Evolutionary conservation across 2,329 filamentous ascomycete genomes (phyloP).

Genomic region (Exophiala mesophila): DNA sequence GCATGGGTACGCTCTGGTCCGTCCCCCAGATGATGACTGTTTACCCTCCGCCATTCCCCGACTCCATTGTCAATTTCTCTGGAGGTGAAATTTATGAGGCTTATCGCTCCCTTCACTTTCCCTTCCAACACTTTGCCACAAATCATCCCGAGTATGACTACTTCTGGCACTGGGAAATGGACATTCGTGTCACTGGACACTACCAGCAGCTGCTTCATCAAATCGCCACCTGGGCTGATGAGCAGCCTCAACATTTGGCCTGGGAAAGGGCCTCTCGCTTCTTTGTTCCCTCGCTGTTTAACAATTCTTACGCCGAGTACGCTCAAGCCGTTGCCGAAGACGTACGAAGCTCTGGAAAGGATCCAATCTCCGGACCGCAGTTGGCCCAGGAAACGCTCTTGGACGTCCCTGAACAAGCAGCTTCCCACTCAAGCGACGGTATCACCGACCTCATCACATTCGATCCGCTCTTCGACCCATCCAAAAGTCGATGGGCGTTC

Average conservation of each 20-base stretch:
- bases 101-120: constrained; percentile 57
- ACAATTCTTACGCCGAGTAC: constrained; percentile 20
- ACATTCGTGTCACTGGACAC: constrained; percentile 60
- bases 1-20: constrained; percentile 34
- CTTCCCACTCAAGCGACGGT: constrained; percentile 38
- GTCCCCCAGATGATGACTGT: constrained; percentile 24
- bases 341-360: constrained; percentile 5
- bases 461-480: constrained; percentile 70
- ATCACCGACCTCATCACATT: constrained; percentile 72
- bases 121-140: constrained; percentile 60
- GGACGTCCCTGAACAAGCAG: constrained; percentile 16
- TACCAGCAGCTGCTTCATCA: constrained; percentile 70
- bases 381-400: constrained; percentile 14
- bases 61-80: constrained; percentile 28
- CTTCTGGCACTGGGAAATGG: constrained; percentile 69
- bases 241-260: constrained; percentile 65
- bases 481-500: constrained; percentile 68
- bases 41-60: constrained; percentile 26
- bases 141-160: constrained; percentile 61
- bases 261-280: constrained; percentile 76
- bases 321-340: constrained; percentile 14
- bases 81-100: constrained; percentile 30
- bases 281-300: constrained; percentile 56
- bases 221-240: constrained; percentile 60
- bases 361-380: constrained; percentile 23